A percentile compares a stretch with the other conserved stretches of the same genome.
Evolutionary conservation across 129 eudicot genomes (phyloP).

Genomic region (Helianthus tuberosus): DNA sequence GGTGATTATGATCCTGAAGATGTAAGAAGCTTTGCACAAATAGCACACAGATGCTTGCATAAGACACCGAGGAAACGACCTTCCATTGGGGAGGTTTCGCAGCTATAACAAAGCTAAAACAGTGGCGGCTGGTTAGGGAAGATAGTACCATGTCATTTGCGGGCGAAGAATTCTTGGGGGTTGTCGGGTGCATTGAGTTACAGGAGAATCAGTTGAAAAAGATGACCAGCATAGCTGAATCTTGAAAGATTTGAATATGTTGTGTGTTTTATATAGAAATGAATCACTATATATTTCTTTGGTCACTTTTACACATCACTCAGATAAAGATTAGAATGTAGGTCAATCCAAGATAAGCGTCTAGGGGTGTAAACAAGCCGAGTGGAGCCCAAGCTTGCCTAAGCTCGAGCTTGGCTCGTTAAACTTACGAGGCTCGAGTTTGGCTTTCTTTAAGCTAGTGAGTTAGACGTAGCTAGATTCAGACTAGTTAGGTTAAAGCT

Average conservation of each 20-base stretch:
- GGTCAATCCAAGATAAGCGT: too few relatives aligned
- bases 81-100: constrained; percentile 72
- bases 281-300: neutral
- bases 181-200: constrained; percentile 58
- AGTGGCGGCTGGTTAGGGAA: constrained; percentile 59
- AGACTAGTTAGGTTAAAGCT: too few relatives aligned
- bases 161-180: constrained; percentile 57
- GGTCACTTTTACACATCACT: neutral
- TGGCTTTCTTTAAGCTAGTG: too few relatives aligned
- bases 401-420: too few relatives aligned
- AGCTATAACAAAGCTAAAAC: constrained; percentile 69
- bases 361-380: too few relatives aligned
- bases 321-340: too few relatives aligned
- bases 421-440: too few relatives aligned
- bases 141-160: constrained; percentile 73
- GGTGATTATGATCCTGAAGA: constrained; percentile 78
- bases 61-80: constrained; percentile 85
- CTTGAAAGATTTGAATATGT: constrained; percentile 26
- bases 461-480: too few relatives aligned
- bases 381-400: too few relatives aligned
- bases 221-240: constrained; percentile 68
- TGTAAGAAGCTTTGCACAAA: constrained; percentile 58
- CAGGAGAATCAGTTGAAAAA: constrained; percentile 75
- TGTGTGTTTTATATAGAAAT: constrained; percentile 4
- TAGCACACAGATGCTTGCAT: constrained; percentile 85